Conservation (phyloP, 192 early-diverging fungal species). For the Coemansia sp. region DNA sequence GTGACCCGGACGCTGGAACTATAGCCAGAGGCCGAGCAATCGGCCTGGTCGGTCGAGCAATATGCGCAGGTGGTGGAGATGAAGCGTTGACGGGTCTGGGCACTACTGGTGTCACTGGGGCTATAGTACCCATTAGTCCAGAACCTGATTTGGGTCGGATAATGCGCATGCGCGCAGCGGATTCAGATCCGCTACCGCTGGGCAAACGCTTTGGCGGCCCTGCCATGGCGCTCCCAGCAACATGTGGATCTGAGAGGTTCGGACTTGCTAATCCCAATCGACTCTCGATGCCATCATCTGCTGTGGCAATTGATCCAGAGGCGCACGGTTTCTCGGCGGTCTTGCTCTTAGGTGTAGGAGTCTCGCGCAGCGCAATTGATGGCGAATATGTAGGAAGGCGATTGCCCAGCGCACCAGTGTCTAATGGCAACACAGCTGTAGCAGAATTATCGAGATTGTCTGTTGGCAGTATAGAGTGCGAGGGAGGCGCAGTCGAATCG, state of each 20-base stretch:
- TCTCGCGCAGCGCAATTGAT: neutral
- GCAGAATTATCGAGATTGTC: neutral
- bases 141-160: conserved; percentile 15
- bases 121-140: neutral
- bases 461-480: neutral
- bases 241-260: neutral
- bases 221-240: neutral
- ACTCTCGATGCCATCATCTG: neutral
- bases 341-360: neutral
- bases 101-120: neutral
- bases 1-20: neutral
- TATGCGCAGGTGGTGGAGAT: neutral
- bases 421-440: neutral
- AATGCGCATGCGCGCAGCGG: conserved; percentile 26
- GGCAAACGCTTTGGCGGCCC: neutral
- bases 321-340: neutral
- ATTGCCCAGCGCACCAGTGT: neutral
- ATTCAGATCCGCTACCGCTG: conserved; percentile 1
- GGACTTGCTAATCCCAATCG: neutral
- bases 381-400: neutral
- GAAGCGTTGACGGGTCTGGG: neutral
- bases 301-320: neutral
- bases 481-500: neutral
- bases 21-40: neutral
- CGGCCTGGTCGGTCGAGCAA: neutral